A percentile compares a stretch with the other conserved stretches of the same genome.
These are phyloP conservation scores for Chloranthus sessilifolius DNA, from an alignment of 164 flowering plant species.

Conservation along the genomic window DNA sequence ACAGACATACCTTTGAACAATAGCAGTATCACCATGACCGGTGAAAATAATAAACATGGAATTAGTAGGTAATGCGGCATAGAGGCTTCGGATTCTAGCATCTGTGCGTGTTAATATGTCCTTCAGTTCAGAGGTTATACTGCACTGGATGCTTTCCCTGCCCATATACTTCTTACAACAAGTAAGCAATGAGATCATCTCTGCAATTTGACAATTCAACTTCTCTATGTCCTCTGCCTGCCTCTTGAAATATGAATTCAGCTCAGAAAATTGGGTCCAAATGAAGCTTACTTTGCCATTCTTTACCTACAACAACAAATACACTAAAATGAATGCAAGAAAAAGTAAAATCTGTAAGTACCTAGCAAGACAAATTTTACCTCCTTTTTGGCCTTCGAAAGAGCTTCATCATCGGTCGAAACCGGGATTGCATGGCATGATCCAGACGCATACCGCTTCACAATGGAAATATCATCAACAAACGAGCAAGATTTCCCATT, in stretches of 20 bases:
- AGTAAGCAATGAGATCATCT: conserved; percentile 78
- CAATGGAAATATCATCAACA: conserved; percentile 71
- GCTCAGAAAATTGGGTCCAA: conserved; percentile 94
- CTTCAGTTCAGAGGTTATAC: conserved; percentile 42
- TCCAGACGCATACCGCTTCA: conserved; percentile 83
- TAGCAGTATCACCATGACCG: conserved; percentile 91
- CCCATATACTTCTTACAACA: conserved; percentile 41
- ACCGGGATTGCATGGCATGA: conserved; percentile 80
- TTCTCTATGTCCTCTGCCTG: conserved; percentile 61
- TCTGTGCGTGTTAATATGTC: conserved; percentile 59
- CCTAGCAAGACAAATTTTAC: no score
- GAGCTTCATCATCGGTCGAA: conserved; percentile 83
- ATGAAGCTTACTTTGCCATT: conserved; percentile 70
- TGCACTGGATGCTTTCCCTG: conserved; percentile 28
- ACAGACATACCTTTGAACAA: conserved; percentile 57
- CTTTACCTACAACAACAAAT: conserved; percentile 43
- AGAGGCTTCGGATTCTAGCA: conserved; percentile 45
- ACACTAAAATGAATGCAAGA: no score
- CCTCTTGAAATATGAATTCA: conserved; percentile 57
- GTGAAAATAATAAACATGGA: conserved; percentile 85
- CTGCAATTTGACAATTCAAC: conserved; percentile 63
- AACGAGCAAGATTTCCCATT: conserved; percentile 64
- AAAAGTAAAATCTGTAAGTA: no score
- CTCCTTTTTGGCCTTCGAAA: conserved; percentile 74
- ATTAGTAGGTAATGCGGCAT: conserved; percentile 56